A percentile compares a stretch with the other conserved stretches of the same genome.
These are phyloP conservation scores for Lipomyces sp. DNA, from an alignment of 805 yeast species.

Conservation along the genomic window DNA sequence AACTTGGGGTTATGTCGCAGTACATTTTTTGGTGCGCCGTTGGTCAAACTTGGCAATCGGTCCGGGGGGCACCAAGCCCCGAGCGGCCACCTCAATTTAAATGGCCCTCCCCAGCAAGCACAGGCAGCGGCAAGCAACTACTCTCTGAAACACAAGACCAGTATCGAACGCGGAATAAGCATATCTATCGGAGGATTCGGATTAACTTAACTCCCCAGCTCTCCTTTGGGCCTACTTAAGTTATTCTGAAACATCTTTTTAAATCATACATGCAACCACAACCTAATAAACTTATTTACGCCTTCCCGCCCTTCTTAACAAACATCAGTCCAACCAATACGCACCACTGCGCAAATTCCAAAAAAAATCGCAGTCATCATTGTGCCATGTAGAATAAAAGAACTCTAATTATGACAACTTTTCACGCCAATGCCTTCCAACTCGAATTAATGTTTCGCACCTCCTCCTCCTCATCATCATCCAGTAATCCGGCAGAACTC, in stretches of 20 bases:
- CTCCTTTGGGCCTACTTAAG: too few species aligned
- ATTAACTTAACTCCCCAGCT: too few species aligned
- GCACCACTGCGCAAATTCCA: neutral
- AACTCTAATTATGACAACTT: neutral
- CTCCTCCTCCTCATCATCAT: conserved; percentile 27
- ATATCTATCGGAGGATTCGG: neutral
- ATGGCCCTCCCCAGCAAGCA: too few species aligned
- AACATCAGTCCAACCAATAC: neutral
- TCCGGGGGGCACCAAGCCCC: neutral
- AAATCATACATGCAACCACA: neutral
- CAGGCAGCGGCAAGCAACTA: too few species aligned
- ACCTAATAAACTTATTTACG: neutral
- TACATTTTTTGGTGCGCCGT: neutral
- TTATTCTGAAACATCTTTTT: neutral
- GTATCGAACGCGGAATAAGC: neutral
- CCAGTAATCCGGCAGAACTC: conserved; percentile 9
- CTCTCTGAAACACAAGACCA: too few species aligned
- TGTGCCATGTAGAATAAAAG: neutral
- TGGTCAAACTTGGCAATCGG: neutral
- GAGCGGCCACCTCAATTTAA: too few species aligned
- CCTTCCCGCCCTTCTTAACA: neutral
- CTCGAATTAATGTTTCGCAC: conserved; percentile 14
- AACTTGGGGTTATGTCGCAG: neutral
- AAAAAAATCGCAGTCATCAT: neutral
- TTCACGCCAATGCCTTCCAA: conserved; percentile 29